Percentiles rank a stretch among this genome's conserved stretches.
Evolutionary conservation across 2,329 filamentous ascomycete genomes (phyloP).

Genomic region (Aureobasidium melanogenum): DNA sequence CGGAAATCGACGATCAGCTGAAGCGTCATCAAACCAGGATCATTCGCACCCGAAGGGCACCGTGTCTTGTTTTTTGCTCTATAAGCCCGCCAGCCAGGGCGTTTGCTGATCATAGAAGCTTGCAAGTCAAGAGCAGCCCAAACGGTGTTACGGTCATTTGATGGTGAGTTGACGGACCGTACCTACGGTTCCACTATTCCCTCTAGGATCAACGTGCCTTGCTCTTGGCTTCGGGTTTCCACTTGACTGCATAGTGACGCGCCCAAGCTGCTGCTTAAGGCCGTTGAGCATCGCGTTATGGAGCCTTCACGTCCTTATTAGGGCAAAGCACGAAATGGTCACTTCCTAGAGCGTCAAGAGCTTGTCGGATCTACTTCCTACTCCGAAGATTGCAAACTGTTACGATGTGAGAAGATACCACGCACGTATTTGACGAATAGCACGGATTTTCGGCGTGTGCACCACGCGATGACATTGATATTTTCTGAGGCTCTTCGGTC

Average conservation of each 20-base stretch:
- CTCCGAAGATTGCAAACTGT: not conserved
- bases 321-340: not conserved
- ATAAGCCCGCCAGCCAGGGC: not conserved
- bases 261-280: not conserved
- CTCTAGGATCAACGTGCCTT: not conserved
- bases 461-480: not conserved
- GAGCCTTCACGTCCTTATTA: not conserved
- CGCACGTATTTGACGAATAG: too few species aligned
- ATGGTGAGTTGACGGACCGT: constrained; percentile 5
- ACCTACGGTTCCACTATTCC: constrained; percentile 1
- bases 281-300: not conserved
- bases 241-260: not conserved
- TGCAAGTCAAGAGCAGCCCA: not conserved
- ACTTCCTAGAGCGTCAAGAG: not conserved
- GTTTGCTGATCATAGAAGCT: not conserved
- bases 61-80: not conserved
- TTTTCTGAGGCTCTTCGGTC: not conserved
- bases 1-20: constrained; percentile 6
- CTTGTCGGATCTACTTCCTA: not conserved
- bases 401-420: not conserved
- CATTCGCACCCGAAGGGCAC: not conserved
- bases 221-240: not conserved
- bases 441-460: not conserved
- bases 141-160: not conserved
- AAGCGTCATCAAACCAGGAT: not conserved